These are phyloP conservation scores for Ilyonectria robusta DNA, from an alignment of 2,329 filamentous ascomycete species.

Conservation along the genomic window DNA sequence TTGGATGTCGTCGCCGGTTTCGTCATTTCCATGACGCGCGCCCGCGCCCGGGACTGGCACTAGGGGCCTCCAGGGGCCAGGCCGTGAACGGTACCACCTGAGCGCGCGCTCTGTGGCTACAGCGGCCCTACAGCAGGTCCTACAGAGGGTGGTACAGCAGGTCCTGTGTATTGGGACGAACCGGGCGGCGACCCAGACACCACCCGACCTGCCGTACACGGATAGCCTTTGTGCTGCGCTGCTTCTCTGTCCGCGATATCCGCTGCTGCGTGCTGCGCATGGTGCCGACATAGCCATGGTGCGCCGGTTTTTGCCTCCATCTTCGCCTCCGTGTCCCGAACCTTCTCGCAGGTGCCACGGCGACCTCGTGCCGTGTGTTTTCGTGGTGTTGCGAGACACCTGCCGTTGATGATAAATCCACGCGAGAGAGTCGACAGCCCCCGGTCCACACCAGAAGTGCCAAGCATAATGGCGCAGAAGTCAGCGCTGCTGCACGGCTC, in stretches of 20 bases:
- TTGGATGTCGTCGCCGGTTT: slow-evolving; percentile 16
- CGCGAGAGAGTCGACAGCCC: slow-evolving; percentile 11
- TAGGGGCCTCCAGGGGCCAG: slow-evolving; percentile 18
- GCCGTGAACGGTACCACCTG: slow-evolving; percentile 15
- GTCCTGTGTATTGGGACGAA: slow-evolving; percentile 13
- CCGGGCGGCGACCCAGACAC: slow-evolving; percentile 15
- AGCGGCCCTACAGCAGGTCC: background rate
- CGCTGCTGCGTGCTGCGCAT: background rate
- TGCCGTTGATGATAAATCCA: slow-evolving; percentile 28
- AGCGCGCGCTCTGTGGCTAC: slow-evolving; percentile 3
- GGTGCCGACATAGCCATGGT: slow-evolving; percentile 8
- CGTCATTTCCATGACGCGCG: slow-evolving; percentile 32
- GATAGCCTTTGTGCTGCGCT: background rate
- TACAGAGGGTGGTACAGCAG: background rate
- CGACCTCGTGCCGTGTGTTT: background rate
- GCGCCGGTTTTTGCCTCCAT: background rate
- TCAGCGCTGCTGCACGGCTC: slow-evolving; percentile 31
- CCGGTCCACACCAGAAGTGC: slow-evolving; percentile 25
- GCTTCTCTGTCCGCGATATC: slow-evolving; percentile 6
- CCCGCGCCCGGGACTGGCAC: slow-evolving; percentile 12
- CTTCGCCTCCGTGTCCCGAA: background rate
- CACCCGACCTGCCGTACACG: slow-evolving; percentile 11
- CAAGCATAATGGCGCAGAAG: slow-evolving; percentile 35
- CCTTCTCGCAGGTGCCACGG: slow-evolving; percentile 9
- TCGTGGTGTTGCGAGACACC: slow-evolving; percentile 9